Evolutionary conservation across 768 basidiomycete genomes (phyloP).

Genomic region (Omphalotus guepiniiformis): DNA sequence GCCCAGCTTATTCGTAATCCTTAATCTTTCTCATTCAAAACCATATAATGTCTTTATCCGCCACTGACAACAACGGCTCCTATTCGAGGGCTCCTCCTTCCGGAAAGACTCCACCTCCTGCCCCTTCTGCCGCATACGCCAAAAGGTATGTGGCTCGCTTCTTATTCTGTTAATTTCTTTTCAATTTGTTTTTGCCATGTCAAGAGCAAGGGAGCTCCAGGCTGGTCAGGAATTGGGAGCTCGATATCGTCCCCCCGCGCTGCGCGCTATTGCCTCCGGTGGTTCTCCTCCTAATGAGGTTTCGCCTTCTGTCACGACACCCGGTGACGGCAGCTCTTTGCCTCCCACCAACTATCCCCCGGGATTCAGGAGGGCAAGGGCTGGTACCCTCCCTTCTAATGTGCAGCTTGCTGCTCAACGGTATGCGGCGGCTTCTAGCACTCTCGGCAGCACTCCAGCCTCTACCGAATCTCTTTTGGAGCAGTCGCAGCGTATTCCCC

Average conservation of each 20-base stretch:
- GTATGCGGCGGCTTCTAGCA: slow-evolving; percentile 65
- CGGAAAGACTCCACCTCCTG: slow-evolving; percentile 88
- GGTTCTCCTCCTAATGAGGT: slow-evolving; percentile 72
- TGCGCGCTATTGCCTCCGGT: slow-evolving; percentile 65
- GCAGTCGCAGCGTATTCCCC: slow-evolving; percentile 46
- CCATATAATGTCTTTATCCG: slow-evolving; percentile 90
- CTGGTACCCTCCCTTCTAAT: slow-evolving; percentile 96
- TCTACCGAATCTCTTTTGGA: slow-evolving; percentile 41
- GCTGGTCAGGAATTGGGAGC: slow-evolving; percentile 64
- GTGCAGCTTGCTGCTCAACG: slow-evolving; percentile 84
- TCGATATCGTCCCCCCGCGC: slow-evolving; percentile 79
- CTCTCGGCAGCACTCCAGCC: slow-evolving; percentile 42
- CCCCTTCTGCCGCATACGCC: slow-evolving; percentile 84
- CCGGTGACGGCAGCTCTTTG: slow-evolving; percentile 52
- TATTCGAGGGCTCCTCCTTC: slow-evolving; percentile 75
- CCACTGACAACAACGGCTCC: slow-evolving; percentile 75
- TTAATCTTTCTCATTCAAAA: slow-evolving; percentile 69
- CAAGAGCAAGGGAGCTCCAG: slow-evolving; percentile 82
- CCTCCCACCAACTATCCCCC: slow-evolving; percentile 77
- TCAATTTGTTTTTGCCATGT: slow-evolving; percentile 5
- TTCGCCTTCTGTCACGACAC: slow-evolving; percentile 51
- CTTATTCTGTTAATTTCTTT: slow-evolving; percentile 12
- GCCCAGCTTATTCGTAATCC: slow-evolving; percentile 54
- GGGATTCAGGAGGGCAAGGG: slow-evolving; percentile 92
- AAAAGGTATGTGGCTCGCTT: slow-evolving; percentile 56